A percentile compares a stretch with the other conserved stretches of the same genome.
Conservation (phyloP, 768 basidiomycete genomes). For the Sutorius australiensis region DNA sequence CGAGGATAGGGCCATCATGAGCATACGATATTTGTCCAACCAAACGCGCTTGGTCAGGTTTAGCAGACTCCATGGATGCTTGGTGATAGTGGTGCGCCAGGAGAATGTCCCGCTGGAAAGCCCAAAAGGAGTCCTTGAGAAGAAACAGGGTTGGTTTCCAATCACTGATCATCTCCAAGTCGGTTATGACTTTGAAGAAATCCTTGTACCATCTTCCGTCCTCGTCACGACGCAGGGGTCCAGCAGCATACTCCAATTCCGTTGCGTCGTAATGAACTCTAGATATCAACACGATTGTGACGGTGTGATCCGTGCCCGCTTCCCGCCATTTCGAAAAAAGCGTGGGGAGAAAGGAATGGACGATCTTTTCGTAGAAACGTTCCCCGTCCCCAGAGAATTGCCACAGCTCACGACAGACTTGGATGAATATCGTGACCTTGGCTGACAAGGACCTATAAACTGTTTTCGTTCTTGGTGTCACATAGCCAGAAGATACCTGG, state of each 20-base stretch:
- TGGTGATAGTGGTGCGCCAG: conserved; percentile 87
- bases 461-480: conserved; percentile 80
- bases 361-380: conserved; percentile 94
- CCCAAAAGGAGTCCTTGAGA: conserved; percentile 87
- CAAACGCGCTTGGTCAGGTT: conserved; percentile 53
- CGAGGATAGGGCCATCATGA: conserved; percentile 92
- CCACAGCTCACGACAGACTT: conserved; percentile 95
- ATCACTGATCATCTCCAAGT: conserved; percentile 82
- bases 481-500: conserved; percentile 77
- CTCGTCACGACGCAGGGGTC: conserved; percentile 73
- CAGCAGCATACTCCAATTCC: conserved; percentile 79
- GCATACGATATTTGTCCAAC: conserved; percentile 81
- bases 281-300: conserved; percentile 92
- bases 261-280: conserved; percentile 83
- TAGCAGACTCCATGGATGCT: conserved; percentile 47
- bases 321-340: conserved; percentile 84
- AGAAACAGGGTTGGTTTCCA: conserved; percentile 85
- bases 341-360: conserved; percentile 91
- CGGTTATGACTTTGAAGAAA: conserved; percentile 93
- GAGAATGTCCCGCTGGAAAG: conserved; percentile 87
- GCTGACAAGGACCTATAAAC: conserved; percentile 90
- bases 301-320: conserved; percentile 84
- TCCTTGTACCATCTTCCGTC: conserved; percentile 86
- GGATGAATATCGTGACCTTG: conserved; percentile 90
- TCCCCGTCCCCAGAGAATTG: conserved; percentile 97